These are phyloP conservation scores for Biscutella auriculata DNA, from an alignment of 441 rosid species.

Conservation along the genomic window DNA sequence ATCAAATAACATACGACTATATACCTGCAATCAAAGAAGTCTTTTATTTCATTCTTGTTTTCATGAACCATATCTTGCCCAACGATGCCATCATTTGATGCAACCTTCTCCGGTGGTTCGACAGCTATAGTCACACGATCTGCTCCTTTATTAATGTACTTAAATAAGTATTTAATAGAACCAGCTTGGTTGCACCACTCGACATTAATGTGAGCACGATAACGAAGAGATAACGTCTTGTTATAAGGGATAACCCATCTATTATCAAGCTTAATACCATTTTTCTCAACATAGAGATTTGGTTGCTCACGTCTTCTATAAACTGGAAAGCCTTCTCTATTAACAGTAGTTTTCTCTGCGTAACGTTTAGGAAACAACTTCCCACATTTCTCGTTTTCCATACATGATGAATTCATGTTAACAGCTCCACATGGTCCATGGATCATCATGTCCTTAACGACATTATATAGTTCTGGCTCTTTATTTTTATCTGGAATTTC, in stretches of 20 bases:
- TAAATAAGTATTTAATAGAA: neutral
- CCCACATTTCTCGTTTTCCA: neutral
- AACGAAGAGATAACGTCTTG: neutral
- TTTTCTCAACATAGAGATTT: no score
- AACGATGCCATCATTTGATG: no score
- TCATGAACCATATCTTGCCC: no score
- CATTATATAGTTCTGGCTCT: neutral
- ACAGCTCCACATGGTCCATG: neutral
- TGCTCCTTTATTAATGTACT: neutral
- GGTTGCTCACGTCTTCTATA: no score
- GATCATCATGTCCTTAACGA: neutral
- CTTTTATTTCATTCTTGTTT: no score
- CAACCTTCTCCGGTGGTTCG: no score
- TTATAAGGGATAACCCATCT: neutral
- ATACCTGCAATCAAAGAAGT: no score
- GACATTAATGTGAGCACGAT: neutral
- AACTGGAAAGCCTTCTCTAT: no score
- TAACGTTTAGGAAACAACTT: no score
- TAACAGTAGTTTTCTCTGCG: no score
- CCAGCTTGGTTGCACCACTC: neutral
- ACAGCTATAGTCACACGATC: neutral
- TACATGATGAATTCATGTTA: neutral
- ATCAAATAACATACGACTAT: no score
- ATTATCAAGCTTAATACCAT: neutral
- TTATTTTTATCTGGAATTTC: neutral